Conservation (phyloP, 306 rosid species). For the Prunus persica region Prunus_persica_NCBIv2 NC_034010.1:5718001-5718500, state of each 20-base stretch:
- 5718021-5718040: not conserved
- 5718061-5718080: not conserved
- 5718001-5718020: not conserved
- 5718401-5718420: not conserved
- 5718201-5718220: not conserved
- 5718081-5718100: not conserved
- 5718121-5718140: not conserved
- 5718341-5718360: not conserved
- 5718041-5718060: not conserved
- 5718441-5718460: constrained; percentile 83
- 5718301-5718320: too few species aligned
- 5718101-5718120: not conserved
- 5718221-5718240: not conserved
- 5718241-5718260: not conserved
- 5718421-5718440: constrained; percentile 65
- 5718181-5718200: not conserved
- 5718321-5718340: not conserved
- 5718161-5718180: too few species aligned
- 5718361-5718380: not conserved
- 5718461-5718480: constrained; percentile 79
- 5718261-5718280: not conserved
- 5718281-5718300: not conserved
- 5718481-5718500: constrained; percentile 73
- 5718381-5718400: not conserved
- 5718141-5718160: not conserved